Percentiles rank a stretch among this genome's conserved stretches.
Evolutionary conservation across 2,329 filamentous ascomycete species (phyloP).

Genomic region (Penicillium sp.): DNA sequence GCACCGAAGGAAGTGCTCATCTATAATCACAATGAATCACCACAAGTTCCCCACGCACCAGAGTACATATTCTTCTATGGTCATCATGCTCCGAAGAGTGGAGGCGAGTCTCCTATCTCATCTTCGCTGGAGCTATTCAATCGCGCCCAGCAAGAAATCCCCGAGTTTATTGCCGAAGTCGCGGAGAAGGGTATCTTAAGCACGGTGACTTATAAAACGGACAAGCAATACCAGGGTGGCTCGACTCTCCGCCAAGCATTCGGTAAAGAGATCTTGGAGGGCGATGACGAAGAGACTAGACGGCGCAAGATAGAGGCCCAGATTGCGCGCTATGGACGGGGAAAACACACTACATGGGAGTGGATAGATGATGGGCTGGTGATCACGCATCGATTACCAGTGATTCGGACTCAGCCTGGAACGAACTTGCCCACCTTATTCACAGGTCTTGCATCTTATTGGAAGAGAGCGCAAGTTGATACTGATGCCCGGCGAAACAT

Average conservation of each 20-base stretch:
- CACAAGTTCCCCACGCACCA: constrained; percentile 56
- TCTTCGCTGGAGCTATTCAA: constrained; percentile 54
- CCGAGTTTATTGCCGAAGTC: constrained; percentile 51
- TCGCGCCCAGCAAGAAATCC: constrained; percentile 51
- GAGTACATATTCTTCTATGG: constrained; percentile 58
- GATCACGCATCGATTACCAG: constrained; percentile 52
- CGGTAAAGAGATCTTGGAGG: constrained; percentile 52
- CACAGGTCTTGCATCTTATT: constrained; percentile 52
- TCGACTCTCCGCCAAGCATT: constrained; percentile 54
- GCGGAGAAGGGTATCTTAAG: constrained; percentile 52
- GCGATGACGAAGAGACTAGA: constrained; percentile 47
- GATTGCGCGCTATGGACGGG: constrained; percentile 53
- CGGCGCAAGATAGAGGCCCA: constrained; percentile 54
- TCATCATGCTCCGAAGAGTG: constrained; percentile 41
- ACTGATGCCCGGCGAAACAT: constrained; percentile 33
- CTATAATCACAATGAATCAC: constrained; percentile 58
- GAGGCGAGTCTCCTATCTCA: constrained; percentile 53
- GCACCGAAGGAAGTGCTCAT: constrained; percentile 54
- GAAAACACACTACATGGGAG: constrained; percentile 53
- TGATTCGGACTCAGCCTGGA: constrained; percentile 51
- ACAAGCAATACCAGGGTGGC: constrained; percentile 51
- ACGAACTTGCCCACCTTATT: constrained; percentile 54
- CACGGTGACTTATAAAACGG: constrained; percentile 47
- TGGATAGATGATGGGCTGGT: constrained; percentile 52
- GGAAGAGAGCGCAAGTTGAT: constrained; percentile 40